phyloP scores from a whole-genome alignment of 495 filamentous ascomycete genomes.

The Daldinia childiae region DNA sequence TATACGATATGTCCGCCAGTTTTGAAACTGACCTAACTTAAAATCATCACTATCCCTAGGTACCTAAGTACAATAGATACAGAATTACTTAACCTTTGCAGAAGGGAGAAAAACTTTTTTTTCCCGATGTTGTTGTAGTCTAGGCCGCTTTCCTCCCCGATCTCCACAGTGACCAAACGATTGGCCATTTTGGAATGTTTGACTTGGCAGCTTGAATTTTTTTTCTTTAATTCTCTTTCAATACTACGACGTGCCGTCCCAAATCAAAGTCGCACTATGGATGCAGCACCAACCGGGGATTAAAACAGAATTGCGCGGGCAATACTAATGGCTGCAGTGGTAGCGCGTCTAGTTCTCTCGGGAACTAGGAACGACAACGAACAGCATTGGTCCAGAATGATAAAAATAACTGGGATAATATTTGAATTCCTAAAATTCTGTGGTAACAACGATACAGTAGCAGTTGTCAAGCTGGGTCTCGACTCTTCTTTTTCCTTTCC shows the following conservation, averaged over 20 bases:
- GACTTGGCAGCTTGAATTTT: constrained; percentile 28
- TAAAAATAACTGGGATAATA: neutral
- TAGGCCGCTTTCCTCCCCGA: constrained; percentile 17
- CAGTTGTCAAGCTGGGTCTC: neutral
- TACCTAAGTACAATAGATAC: constrained; percentile 4
- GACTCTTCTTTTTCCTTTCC: neutral
- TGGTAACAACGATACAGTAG: neutral
- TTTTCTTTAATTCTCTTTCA: neutral
- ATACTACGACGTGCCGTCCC: neutral
- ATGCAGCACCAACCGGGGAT: constrained; percentile 22
- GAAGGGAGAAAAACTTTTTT: constrained; percentile 1
- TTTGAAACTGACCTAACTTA: neutral
- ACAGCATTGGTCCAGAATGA: neutral
- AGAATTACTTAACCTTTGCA: neutral
- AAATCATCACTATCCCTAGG: neutral
- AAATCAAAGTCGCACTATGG: constrained; percentile 7
- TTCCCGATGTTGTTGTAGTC: constrained; percentile 29
- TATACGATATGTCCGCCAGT: constrained; percentile 11
- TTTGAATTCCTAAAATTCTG: neutral
- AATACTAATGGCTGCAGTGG: constrained; percentile 15
- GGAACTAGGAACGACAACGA: neutral
- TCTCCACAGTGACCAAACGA: constrained; percentile 29
- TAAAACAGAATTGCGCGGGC: constrained; percentile 25
- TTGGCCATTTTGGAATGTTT: constrained; percentile 24
- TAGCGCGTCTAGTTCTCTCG: neutral